Conservation (phyloP, 2,329 filamentous ascomycete genomes). For the Tolypocladium ophioglossoides region DNA sequence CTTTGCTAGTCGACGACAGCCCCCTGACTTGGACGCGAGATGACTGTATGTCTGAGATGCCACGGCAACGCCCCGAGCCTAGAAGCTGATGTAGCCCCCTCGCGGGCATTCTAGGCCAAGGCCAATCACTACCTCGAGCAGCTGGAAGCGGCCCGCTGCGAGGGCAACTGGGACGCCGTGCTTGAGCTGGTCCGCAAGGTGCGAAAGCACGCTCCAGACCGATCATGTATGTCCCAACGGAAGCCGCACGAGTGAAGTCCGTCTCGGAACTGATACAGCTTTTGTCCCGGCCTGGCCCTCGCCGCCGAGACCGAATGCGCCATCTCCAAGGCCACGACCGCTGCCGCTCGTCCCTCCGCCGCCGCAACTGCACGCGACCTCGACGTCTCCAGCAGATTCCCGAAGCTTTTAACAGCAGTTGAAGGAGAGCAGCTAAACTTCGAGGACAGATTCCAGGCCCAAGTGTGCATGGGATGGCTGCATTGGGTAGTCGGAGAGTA, state of each 20-base stretch:
- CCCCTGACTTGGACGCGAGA: constrained; percentile 21
- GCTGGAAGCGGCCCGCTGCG: constrained; percentile 78
- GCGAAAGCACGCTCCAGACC: constrained; percentile 81
- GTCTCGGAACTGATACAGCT: background rate
- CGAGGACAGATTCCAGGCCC: constrained; percentile 65
- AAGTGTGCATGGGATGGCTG: constrained; percentile 75
- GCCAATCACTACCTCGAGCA: constrained; percentile 70
- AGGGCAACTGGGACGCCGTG: constrained; percentile 76
- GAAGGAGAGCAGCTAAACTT: constrained; percentile 42
- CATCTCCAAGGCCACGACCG: constrained; percentile 42
- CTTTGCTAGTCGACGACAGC: constrained; percentile 3
- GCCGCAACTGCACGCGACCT: constrained; percentile 31
- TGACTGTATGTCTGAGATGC: constrained; percentile 22
- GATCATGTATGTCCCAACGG: constrained; percentile 55
- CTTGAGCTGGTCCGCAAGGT: constrained; percentile 88
- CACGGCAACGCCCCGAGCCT: background rate
- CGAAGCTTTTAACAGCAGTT: constrained; percentile 44
- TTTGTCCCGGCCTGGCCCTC: constrained; percentile 49
- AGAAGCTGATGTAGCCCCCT: constrained; percentile 10
- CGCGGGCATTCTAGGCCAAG: constrained; percentile 45
- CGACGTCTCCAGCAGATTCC: constrained; percentile 33
- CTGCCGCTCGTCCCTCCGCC: constrained; percentile 30
- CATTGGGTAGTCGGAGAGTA: constrained; percentile 70
- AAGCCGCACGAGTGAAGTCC: background rate
- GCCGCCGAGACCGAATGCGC: constrained; percentile 60